Percentiles rank a stretch among this genome's conserved stretches.
Conservation (phyloP, 495 filamentous ascomycete genomes). For the Aspergillus steynii region DNA sequence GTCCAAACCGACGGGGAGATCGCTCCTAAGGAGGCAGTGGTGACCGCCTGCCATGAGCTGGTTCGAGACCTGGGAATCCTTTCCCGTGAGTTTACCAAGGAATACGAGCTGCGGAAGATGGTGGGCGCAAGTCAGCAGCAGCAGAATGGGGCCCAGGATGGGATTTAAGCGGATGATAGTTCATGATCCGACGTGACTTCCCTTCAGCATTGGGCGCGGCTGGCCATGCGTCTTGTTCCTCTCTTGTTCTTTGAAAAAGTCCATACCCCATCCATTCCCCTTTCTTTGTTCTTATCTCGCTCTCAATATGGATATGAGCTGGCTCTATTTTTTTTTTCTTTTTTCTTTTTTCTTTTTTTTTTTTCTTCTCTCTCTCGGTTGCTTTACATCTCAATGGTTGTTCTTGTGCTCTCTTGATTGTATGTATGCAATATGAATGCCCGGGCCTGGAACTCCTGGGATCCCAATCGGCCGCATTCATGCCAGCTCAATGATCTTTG, state of each 20-base stretch:
- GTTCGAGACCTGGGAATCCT: slow-evolving; percentile 75
- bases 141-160: slow-evolving; percentile 36
- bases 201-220: slow-evolving; percentile 16
- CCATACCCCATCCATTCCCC: not conserved
- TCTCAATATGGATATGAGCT: not conserved
- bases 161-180: slow-evolving; percentile 8
- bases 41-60: slow-evolving; percentile 72
- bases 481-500: no score
- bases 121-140: slow-evolving; percentile 57
- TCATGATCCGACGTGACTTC: no score
- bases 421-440: not conserved
- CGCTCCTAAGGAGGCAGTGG: slow-evolving; percentile 82
- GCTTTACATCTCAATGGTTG: not conserved
- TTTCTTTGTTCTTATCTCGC: not conserved
- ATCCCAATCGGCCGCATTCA: no score
- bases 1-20: slow-evolving; percentile 89
- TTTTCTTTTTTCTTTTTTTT: not conserved
- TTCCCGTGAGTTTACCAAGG: slow-evolving; percentile 88
- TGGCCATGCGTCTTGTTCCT: slow-evolving; percentile 19
- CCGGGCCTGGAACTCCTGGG: no score
- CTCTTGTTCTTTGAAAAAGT: not conserved
- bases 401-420: not conserved
- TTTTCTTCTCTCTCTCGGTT: not conserved
- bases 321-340: not conserved
- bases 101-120: slow-evolving; percentile 92